A percentile compares a stretch with the other conserved stretches of the same genome.
These are phyloP conservation scores for Lignosus rhinocerotis DNA, from an alignment of 1,284 basidiomycete species.

Conservation along the genomic window DNA sequence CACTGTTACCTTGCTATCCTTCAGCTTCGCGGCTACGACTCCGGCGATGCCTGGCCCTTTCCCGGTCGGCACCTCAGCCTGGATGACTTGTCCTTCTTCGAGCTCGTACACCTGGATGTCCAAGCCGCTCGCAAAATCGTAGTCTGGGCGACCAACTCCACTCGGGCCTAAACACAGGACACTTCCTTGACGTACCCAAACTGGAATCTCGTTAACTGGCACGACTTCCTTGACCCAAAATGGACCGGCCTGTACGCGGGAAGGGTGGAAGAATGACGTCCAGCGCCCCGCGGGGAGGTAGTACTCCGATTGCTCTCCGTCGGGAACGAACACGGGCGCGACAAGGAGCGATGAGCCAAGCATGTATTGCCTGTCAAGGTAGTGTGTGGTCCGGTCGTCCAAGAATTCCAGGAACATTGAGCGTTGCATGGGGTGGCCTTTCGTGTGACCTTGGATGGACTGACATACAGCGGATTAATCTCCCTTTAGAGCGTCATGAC, in stretches of 20 bases:
- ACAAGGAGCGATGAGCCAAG: slow-evolving; percentile 70
- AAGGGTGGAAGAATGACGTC: slow-evolving; percentile 63
- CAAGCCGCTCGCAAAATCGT: slow-evolving; percentile 54
- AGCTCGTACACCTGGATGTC: slow-evolving; percentile 57
- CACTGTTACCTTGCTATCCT: slow-evolving; percentile 32
- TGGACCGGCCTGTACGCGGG: slow-evolving; percentile 50
- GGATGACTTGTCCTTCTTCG: slow-evolving; percentile 43
- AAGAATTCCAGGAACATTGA: slow-evolving; percentile 78
- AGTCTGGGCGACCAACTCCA: slow-evolving; percentile 61
- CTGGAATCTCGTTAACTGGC: slow-evolving; percentile 59
- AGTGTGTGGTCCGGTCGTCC: slow-evolving; percentile 62
- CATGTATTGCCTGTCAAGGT: slow-evolving; percentile 72
- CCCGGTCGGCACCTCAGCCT: slow-evolving; percentile 46
- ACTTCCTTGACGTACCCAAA: slow-evolving; percentile 63
- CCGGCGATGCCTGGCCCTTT: slow-evolving; percentile 41
- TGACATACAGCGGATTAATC: slow-evolving; percentile 25
- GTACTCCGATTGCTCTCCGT: slow-evolving; percentile 59
- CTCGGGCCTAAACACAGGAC: slow-evolving; percentile 59
- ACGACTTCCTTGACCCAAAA: slow-evolving; percentile 59
- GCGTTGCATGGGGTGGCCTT: slow-evolving; percentile 65
- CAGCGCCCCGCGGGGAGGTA: slow-evolving; percentile 71
- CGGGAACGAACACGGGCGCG: slow-evolving; percentile 69
- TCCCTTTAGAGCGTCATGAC: background rate
- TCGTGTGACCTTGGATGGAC: slow-evolving; percentile 59
- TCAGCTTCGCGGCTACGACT: slow-evolving; percentile 37